Evolutionary conservation across 2,329 filamentous ascomycete species (phyloP).

Genomic region (Myriosclerotinia duriaeana): DNA sequence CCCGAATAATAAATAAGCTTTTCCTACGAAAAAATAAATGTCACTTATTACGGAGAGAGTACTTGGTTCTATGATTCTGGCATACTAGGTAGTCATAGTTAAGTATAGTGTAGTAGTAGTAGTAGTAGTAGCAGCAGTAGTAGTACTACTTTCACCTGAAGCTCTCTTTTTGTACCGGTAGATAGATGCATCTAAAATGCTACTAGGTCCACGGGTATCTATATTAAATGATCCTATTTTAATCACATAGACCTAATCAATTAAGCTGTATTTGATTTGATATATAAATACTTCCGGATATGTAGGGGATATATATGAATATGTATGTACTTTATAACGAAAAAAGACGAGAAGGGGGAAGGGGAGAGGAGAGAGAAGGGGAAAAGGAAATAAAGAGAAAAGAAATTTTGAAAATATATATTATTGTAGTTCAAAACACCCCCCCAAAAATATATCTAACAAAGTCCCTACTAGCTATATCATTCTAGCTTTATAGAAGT

Average conservation of each 20-base stretch:
- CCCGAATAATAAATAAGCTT: conserved; percentile 4
- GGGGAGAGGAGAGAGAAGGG: too few relatives aligned
- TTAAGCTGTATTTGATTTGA: not conserved
- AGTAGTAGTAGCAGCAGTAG: too few relatives aligned
- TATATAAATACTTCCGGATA: not conserved
- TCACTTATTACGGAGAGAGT: not conserved
- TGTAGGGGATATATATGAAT: not conserved
- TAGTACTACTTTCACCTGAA: not conserved
- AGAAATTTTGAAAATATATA: too few relatives aligned
- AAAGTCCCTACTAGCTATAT: too few relatives aligned
- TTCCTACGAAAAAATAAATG: too few relatives aligned
- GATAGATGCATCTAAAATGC: not conserved
- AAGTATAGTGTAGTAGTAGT: too few relatives aligned
- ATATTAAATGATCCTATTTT: not conserved
- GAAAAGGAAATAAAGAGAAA: too few relatives aligned
- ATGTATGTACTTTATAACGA: not conserved
- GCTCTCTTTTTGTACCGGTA: not conserved
- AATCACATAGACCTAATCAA: not conserved
- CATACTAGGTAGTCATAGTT: not conserved
- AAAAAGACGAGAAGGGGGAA: not conserved
- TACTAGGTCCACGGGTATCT: too few relatives aligned
- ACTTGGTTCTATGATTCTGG: not conserved
- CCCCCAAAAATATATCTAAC: too few relatives aligned
- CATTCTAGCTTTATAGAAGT: too few relatives aligned
- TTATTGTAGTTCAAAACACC: too few relatives aligned